These are phyloP conservation scores for Podaxis pistillaris DNA, from an alignment of 768 basidiomycete species.

Conservation along the genomic window DNA sequence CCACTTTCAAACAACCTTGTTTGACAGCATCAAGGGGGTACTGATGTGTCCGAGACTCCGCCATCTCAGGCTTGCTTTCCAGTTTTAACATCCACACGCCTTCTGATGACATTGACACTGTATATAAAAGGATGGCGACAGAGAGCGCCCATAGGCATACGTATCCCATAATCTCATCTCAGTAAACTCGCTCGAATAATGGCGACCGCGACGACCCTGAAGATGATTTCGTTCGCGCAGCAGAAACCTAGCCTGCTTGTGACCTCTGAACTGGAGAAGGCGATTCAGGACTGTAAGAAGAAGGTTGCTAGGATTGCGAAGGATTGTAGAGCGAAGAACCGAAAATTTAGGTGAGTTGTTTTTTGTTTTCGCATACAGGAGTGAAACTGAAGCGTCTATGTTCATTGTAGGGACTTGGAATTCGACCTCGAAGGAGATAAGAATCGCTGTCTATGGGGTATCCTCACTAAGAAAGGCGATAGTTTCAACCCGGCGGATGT, in stretches of 20 bases:
- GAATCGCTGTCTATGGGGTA: slow-evolving; percentile 39
- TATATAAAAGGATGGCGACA: neutral
- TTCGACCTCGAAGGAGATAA: slow-evolving; percentile 57
- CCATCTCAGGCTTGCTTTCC: neutral
- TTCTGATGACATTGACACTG: neutral
- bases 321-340: slow-evolving; percentile 44
- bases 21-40: neutral
- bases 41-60: neutral
- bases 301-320: slow-evolving; percentile 45
- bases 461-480: slow-evolving; percentile 19
- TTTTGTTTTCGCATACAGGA: neutral
- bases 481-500: slow-evolving; percentile 27
- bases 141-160: neutral
- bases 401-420: slow-evolving; percentile 44
- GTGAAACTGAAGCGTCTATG: neutral
- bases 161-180: neutral
- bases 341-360: slow-evolving; percentile 42
- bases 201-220: slow-evolving; percentile 12
- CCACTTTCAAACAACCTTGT: neutral
- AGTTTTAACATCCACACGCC: neutral
- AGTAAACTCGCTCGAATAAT: neutral
- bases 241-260: slow-evolving; percentile 43
- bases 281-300: slow-evolving; percentile 42
- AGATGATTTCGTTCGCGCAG: slow-evolving; percentile 28
- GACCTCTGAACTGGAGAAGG: slow-evolving; percentile 47